These are phyloP conservation scores for Orbilia javanica DNA, from an alignment of 2,329 filamentous ascomycete genomes.

Conservation along the genomic window DNA sequence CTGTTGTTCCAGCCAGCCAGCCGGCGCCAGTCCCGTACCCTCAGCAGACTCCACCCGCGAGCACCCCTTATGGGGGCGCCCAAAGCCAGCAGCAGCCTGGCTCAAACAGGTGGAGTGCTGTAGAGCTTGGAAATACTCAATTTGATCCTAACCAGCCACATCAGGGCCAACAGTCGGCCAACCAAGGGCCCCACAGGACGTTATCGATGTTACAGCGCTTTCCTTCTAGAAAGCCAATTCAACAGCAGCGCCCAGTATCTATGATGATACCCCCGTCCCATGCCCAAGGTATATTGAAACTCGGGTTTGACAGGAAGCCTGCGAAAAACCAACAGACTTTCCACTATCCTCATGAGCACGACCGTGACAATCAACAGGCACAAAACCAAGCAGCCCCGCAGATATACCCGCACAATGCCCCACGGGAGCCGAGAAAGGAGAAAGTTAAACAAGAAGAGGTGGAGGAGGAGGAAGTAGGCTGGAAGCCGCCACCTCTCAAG, in stretches of 20 bases:
- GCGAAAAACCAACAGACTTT: neutral
- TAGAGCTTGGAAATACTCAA: constrained; percentile 42
- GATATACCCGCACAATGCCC: constrained; percentile 4
- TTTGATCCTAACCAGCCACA: neutral
- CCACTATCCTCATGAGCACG: constrained; percentile 17
- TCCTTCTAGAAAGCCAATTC: constrained; percentile 44
- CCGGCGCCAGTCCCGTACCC: constrained; percentile 29
- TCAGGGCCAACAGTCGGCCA: neutral
- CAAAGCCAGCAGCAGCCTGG: constrained; percentile 11
- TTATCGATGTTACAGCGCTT: constrained; percentile 33
- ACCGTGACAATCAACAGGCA: neutral
- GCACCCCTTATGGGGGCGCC: neutral
- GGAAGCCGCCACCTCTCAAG: constrained; percentile 47
- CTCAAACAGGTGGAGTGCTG: constrained; percentile 21
- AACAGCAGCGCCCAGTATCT: constrained; percentile 38
- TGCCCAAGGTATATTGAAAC: constrained; percentile 3
- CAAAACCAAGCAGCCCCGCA: neutral
- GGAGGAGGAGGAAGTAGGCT: constrained; percentile 19
- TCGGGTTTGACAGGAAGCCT: neutral
- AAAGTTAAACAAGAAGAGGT: neutral
- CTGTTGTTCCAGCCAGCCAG: neutral
- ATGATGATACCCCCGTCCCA: constrained; percentile 42
- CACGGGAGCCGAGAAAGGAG: neutral
- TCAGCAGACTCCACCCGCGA: constrained; percentile 8
- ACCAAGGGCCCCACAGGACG: constrained; percentile 19